phyloP scores from a whole-genome alignment of 176 grass and related monocot species.

The Carex myosuroides region DNA sequence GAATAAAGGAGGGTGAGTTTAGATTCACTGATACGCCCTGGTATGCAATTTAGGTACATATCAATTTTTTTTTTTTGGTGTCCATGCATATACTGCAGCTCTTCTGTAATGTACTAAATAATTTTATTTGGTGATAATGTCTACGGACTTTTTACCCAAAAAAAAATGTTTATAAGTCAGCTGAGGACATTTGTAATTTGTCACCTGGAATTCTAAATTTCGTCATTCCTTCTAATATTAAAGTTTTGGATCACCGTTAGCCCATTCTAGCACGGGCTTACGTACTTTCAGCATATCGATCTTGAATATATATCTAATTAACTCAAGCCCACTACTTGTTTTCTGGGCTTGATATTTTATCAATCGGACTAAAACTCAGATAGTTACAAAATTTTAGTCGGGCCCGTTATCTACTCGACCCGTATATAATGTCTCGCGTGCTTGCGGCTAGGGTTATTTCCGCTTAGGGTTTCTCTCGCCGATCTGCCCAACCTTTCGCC shows the following conservation, averaged over 20 bases:
- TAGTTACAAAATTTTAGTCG: not conserved
- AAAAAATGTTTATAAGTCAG: not conserved
- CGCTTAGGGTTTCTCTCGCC: constrained; percentile 49
- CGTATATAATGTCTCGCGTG: constrained; percentile 31
- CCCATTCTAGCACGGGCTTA: not conserved
- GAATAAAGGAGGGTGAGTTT: too few species aligned
- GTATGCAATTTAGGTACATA: too few species aligned
- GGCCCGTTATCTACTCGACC: not conserved
- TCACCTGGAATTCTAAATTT: not conserved
- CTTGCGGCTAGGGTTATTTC: constrained; percentile 13
- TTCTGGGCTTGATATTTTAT: not conserved
- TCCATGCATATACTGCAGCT: too few species aligned
- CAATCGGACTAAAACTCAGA: not conserved
- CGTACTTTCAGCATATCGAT: not conserved
- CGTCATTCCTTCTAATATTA: not conserved
- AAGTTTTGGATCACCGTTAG: not conserved
- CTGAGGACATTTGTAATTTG: not conserved
- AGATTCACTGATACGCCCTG: too few species aligned
- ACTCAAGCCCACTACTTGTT: not conserved
- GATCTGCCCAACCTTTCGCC: constrained; percentile 16
- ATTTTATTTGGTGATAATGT: too few species aligned
- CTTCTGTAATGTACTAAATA: too few species aligned
- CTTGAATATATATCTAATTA: not conserved
- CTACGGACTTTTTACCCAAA: too few species aligned
- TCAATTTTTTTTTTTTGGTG: too few species aligned